Percentiles rank a stretch among this genome's conserved stretches.
phyloP scores from a whole-genome alignment of 2,329 filamentous ascomycete species.

The Graphilbum ipis-grandicollis region DNA sequence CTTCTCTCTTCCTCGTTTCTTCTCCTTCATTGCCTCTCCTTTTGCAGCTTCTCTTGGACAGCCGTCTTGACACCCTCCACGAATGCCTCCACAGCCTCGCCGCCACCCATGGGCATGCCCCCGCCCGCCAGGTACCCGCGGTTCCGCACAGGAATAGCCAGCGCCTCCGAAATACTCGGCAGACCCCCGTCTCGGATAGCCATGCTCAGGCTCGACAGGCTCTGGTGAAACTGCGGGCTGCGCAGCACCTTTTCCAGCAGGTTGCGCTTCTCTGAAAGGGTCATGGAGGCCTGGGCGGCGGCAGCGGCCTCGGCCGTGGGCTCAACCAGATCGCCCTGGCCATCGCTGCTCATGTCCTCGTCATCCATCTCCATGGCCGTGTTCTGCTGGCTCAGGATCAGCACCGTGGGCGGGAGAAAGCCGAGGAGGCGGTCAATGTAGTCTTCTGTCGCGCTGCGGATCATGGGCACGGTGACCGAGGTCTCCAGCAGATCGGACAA shows the following conservation, averaged over 20 bases:
- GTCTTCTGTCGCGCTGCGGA: constrained; percentile 46
- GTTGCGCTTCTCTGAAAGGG: constrained; percentile 57
- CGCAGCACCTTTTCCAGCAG: constrained; percentile 68
- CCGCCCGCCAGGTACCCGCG: constrained; percentile 66
- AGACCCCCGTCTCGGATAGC: constrained; percentile 81
- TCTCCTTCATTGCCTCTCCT: constrained; percentile 7
- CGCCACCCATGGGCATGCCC: constrained; percentile 67
- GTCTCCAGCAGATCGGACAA: constrained; percentile 73
- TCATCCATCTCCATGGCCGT: constrained; percentile 30
- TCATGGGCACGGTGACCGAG: constrained; percentile 58
- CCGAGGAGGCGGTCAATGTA: constrained; percentile 59
- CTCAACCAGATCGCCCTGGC: constrained; percentile 44
- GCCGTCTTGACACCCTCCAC: constrained; percentile 73
- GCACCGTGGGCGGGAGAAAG: constrained; percentile 61
- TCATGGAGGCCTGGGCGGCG: constrained; percentile 58
- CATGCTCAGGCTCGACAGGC: constrained; percentile 66
- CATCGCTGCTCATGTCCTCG: no score
- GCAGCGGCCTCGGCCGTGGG: constrained; percentile 51
- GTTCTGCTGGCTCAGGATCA: constrained; percentile 57
- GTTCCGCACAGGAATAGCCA: constrained; percentile 66
- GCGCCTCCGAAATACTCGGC: constrained; percentile 73
- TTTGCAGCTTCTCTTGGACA: constrained; percentile 37
- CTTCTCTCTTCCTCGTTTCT: no score
- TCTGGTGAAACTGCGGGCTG: constrained; percentile 83
- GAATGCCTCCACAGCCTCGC: constrained; percentile 80